Evolutionary conservation across 2,329 filamentous ascomycete species (phyloP).

Genomic region (Colletotrichum theobromicola): DNA sequence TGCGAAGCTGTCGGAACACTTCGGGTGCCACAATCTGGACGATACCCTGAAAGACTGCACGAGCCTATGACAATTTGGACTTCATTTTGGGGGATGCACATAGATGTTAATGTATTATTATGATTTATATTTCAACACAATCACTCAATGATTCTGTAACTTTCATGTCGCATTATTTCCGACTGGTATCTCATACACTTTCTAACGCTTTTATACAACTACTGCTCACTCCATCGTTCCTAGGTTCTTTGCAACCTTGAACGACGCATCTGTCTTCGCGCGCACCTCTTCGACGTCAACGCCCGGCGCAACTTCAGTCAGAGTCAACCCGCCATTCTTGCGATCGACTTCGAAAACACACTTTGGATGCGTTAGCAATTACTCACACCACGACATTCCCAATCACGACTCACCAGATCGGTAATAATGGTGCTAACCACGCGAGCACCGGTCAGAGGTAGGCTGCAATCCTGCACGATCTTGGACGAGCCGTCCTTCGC

Average conservation of each 20-base stretch:
- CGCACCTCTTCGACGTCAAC: slow-evolving; percentile 72
- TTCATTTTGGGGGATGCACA: background rate
- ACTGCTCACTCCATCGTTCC: slow-evolving; percentile 45
- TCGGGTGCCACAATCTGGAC: background rate
- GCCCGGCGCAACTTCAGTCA: slow-evolving; percentile 74
- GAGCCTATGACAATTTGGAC: background rate
- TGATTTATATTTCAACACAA: background rate
- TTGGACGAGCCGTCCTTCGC: slow-evolving; percentile 73
- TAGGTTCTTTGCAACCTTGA: slow-evolving; percentile 64
- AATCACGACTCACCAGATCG: slow-evolving; percentile 64
- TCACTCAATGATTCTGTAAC: background rate
- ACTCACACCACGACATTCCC: fast-evolving
- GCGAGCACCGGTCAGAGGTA: slow-evolving; percentile 69
- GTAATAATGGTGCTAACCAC: slow-evolving; percentile 78
- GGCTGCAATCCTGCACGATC: slow-evolving; percentile 66
- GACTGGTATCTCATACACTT: background rate
- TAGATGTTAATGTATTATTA: slow-evolving; percentile 8
- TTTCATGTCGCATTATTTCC: background rate
- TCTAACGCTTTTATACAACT: background rate
- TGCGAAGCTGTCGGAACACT: background rate
- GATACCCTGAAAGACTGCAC: background rate
- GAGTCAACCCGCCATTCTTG: slow-evolving; percentile 62
- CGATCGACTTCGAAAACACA: slow-evolving; percentile 76
- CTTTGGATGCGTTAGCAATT: slow-evolving; percentile 34
- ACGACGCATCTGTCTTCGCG: slow-evolving; percentile 73